Evolutionary conservation across 495 filamentous ascomycete genomes (phyloP), one percentile per base, ranked within the genome.

Genomic region (Pyronema omphalodes): DNA sequence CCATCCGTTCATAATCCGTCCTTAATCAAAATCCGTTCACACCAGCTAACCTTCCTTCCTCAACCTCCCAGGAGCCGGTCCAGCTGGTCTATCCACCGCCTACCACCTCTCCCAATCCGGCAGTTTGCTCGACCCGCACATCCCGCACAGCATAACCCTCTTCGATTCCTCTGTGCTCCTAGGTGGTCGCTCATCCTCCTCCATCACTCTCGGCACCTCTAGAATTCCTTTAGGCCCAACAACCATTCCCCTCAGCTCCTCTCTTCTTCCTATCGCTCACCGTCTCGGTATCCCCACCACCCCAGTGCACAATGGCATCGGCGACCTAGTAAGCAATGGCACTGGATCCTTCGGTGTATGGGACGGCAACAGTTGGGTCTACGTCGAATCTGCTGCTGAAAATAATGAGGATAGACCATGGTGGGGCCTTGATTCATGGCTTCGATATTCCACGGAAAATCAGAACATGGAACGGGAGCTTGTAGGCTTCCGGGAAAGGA

Each of bases 41-140:
- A 1, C 23, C 23, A 29, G 23, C 23, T 29, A 29, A 29, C 23
- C 23, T 29, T 29, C 23, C 5, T 5, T 29, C 23, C 5, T 29
- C 19, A n/a, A 72, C 96, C 23, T 29, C 23, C 5, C 5, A 29
- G 39, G 39, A 1, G 39, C 39, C 1, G 39, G 39, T n/a, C 39
- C 39, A 1, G 39, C 39, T 6, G 39, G 39, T 43, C 39, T 43
- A 43, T n/a, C 39, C 1, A 43, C 39, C 12, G 39, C 39, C 39
- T 43, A 43, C 39, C 39, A 43, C 39, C 12, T 43, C 39, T 12
- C 39, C 39, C 12, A 43, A 17, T 17, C 17, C 12, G 12, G 39
- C 6, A 12, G 39, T 17, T 12, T n/a, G 1, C 6, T n/a, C 39
- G 1, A 1, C 1, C 23, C 23, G 5, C 23, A 29, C 23, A 43